Evolutionary conservation across 495 filamentous ascomycete genomes (phyloP).

Genomic region (Aspergillus diversus): DNA sequence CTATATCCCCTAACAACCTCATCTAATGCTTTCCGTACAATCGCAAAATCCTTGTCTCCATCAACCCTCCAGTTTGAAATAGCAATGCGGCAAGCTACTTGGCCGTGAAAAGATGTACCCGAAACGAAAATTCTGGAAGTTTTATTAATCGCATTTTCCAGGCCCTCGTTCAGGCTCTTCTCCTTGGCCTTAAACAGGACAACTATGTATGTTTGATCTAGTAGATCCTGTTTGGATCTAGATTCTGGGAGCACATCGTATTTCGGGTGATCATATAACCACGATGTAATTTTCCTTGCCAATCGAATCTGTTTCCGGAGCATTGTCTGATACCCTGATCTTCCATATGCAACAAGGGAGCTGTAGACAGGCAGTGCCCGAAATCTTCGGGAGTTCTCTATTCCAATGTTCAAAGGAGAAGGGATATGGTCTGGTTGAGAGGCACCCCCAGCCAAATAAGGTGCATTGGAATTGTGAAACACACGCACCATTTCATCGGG

Average conservation of each 20-base stretch:
- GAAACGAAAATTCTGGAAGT: conserved; percentile 80
- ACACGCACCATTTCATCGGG: conserved; percentile 59
- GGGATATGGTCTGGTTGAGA: conserved; percentile 53
- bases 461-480: conserved; percentile 84
- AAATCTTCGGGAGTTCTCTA: conserved; percentile 92
- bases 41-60: conserved; percentile 38
- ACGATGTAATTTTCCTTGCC: conserved; percentile 66
- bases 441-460: conserved; percentile 64
- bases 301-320: conserved; percentile 71
- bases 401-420: conserved; percentile 83
- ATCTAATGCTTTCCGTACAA: conserved; percentile 43
- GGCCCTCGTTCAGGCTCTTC: conserved; percentile 61
- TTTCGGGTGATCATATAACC: conserved; percentile 56
- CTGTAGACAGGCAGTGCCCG: conserved; percentile 88
- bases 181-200: conserved; percentile 82
- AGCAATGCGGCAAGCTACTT: conserved; percentile 75
- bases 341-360: conserved; percentile 74
- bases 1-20: conserved; percentile 25
- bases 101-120: conserved; percentile 74
- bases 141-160: conserved; percentile 73
- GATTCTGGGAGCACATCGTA: conserved; percentile 69
- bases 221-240: conserved; percentile 35
- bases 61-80: conserved; percentile 77
- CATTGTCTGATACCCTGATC: conserved; percentile 69
- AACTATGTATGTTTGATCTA: conserved; percentile 67